These are phyloP conservation scores for Orobanche coerulescens DNA, from an alignment of 257 asterid species.

Conservation along the genomic window DNA sequence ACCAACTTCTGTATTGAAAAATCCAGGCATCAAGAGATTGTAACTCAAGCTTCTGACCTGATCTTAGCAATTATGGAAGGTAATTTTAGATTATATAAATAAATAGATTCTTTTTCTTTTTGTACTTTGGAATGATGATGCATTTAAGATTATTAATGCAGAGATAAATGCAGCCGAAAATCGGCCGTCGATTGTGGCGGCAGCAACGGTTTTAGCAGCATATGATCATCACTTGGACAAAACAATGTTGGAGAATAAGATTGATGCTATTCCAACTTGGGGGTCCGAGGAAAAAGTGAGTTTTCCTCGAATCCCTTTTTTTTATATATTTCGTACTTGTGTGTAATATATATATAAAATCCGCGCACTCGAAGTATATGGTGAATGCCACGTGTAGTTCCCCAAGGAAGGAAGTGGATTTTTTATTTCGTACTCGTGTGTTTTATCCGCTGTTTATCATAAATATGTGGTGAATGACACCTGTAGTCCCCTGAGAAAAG, in stretches of 20 bases:
- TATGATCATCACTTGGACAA: slow-evolving; percentile 24
- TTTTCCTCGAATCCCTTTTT: background rate
- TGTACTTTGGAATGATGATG: background rate
- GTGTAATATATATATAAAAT: too few relatives aligned
- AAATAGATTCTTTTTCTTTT: background rate
- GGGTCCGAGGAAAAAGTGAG: slow-evolving; percentile 42
- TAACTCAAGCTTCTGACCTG: slow-evolving; percentile 22
- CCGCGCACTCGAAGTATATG: too few relatives aligned
- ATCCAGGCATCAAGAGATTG: slow-evolving; percentile 16
- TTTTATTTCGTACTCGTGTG: too few relatives aligned
- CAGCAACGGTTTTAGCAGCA: slow-evolving; percentile 43
- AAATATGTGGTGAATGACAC: too few relatives aligned
- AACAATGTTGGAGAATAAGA: slow-evolving; percentile 25
- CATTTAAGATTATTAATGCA: slow-evolving; percentile 16
- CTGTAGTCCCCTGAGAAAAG: too few relatives aligned
- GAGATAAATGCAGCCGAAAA: slow-evolving; percentile 32
- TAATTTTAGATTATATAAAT: slow-evolving; percentile 12
- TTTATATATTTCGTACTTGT: background rate
- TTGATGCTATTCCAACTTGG: slow-evolving; percentile 29
- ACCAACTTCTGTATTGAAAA: slow-evolving; percentile 28
- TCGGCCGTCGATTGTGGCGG: slow-evolving; percentile 37
- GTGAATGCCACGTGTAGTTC: background rate
- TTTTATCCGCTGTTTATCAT: too few relatives aligned
- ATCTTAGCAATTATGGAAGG: slow-evolving; percentile 29
- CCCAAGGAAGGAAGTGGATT: background rate